phyloP scores from a whole-genome alignment of 805 yeast genomes.

The Saccharomycopsis fibuligera region DNA sequence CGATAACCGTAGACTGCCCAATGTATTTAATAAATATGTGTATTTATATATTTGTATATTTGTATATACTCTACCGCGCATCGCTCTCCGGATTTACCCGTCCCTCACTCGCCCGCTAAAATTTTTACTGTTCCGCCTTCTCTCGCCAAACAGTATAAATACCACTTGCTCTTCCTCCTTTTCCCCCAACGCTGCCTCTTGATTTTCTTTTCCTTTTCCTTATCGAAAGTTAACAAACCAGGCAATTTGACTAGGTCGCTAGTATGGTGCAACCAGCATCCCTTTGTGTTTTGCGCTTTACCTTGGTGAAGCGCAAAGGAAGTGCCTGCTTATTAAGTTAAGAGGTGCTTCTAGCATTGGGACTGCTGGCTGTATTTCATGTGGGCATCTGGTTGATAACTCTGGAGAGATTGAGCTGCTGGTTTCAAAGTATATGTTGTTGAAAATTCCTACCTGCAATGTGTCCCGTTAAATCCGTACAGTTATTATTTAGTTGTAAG shows the following conservation, averaged over 20 bases:
- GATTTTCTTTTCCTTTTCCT: slow-evolving; percentile 7
- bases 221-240: slow-evolving; percentile 21
- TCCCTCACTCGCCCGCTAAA: background rate
- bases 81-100: no score
- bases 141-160: background rate
- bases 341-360: slow-evolving; percentile 13
- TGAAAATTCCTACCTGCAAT: slow-evolving; percentile 31
- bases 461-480: slow-evolving; percentile 44
- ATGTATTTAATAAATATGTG: no score
- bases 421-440: slow-evolving; percentile 37
- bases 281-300: background rate
- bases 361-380: background rate
- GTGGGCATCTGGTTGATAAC: slow-evolving; percentile 10
- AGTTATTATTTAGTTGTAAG: slow-evolving; percentile 17
- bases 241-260: background rate
- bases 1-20: no score
- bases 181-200: background rate
- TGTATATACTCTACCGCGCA: no score
- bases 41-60: no score
- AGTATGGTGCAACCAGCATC: slow-evolving; percentile 3
- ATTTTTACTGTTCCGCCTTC: background rate
- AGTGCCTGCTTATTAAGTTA: slow-evolving; percentile 21
- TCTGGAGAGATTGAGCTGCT: slow-evolving; percentile 34
- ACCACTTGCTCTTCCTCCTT: background rate
- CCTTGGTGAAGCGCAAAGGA: background rate